phyloP scores from a whole-genome alignment of 176 grass and related monocot genomes.

The Cocos nucifera region DNA sequence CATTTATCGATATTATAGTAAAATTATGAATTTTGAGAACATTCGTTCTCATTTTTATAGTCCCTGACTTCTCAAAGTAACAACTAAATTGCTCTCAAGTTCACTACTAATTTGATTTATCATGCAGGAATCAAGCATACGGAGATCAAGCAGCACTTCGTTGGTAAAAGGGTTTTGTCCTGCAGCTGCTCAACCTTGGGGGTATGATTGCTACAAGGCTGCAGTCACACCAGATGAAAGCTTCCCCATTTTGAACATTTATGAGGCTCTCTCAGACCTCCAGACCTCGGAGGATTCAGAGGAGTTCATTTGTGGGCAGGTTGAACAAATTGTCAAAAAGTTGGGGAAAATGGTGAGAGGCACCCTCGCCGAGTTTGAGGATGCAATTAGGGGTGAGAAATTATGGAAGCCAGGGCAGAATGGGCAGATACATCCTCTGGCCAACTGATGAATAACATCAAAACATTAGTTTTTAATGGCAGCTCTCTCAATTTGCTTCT shows the following conservation, averaged over 20 bases:
- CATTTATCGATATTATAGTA: too few species aligned
- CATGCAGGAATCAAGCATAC: too few species aligned
- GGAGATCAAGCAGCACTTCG: too few species aligned
- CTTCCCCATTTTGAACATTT: constrained; percentile 71
- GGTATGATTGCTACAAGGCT: constrained; percentile 69
- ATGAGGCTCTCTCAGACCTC: constrained; percentile 59
- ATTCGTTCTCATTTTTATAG: too few species aligned
- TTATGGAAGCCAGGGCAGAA: constrained; percentile 41
- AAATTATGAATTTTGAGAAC: too few species aligned
- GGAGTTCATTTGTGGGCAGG: constrained; percentile 51
- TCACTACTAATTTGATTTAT: too few species aligned
- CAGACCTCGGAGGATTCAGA: constrained; percentile 47
- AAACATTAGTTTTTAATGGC: constrained; percentile 53
- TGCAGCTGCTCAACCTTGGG: constrained; percentile 77
- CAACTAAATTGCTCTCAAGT: too few species aligned
- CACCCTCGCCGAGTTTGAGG: constrained; percentile 52
- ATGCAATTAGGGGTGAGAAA: constrained; percentile 48
- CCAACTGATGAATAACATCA: constrained; percentile 68
- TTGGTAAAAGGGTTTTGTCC: constrained; percentile 52
- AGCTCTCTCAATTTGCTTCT: constrained; percentile 55
- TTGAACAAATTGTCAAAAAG: constrained; percentile 36
- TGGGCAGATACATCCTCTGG: constrained; percentile 73
- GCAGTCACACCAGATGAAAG: constrained; percentile 48
- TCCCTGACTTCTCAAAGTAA: too few species aligned
- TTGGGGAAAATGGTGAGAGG: constrained; percentile 58